Evolutionary conservation across 1,284 basidiomycete species (phyloP).

Genomic region (Boletus mariae): DNA sequence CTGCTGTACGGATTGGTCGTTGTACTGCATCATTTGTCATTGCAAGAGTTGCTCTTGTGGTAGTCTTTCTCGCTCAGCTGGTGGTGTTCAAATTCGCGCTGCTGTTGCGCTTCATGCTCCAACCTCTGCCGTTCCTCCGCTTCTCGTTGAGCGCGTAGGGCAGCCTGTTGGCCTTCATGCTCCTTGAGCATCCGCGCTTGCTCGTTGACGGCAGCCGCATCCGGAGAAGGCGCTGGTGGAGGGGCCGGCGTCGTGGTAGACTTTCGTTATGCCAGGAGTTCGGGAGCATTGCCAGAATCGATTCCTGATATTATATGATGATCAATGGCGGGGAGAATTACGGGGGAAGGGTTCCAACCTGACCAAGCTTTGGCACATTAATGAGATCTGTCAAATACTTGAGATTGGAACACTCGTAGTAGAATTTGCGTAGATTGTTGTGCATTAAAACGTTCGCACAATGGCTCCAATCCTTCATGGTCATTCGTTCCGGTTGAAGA

Average conservation of each 20-base stretch:
- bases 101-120: constrained; percentile 79
- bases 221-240: constrained; percentile 66
- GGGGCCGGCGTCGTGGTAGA: constrained; percentile 58
- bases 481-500: constrained; percentile 73
- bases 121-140: constrained; percentile 78
- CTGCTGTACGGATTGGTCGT: constrained; percentile 66
- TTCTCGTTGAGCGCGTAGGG: constrained; percentile 76
- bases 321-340: neutral
- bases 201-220: constrained; percentile 79
- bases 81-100: constrained; percentile 87
- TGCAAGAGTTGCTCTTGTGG: constrained; percentile 88
- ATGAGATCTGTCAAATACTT: constrained; percentile 95
- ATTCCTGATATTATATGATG: constrained; percentile 55
- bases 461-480: constrained; percentile 79
- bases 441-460: constrained; percentile 79
- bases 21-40: constrained; percentile 76
- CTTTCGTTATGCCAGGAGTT: constrained; percentile 83
- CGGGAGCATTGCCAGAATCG: constrained; percentile 80
- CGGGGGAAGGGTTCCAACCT: constrained; percentile 44
- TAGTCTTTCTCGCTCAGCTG: constrained; percentile 87
- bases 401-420: constrained; percentile 96
- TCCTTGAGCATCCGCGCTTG: constrained; percentile 95
- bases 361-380: constrained; percentile 93
- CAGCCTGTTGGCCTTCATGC: constrained; percentile 93
- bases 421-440: constrained; percentile 93